Base-by-base conservation (phyloP, 495 filamentous ascomycete species). In the Massariosphaeria phaeospora region DNA sequence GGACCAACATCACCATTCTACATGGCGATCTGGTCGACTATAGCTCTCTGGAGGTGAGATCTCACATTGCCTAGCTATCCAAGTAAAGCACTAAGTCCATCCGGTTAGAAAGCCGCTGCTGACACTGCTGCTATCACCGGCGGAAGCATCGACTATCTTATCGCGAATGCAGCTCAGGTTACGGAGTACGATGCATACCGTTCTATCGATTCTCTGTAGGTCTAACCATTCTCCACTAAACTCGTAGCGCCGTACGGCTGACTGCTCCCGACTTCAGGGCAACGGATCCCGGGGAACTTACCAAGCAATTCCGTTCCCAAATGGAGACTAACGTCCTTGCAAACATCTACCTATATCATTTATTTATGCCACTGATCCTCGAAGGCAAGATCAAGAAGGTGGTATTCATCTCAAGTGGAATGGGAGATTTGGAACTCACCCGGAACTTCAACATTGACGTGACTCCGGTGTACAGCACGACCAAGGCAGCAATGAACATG, bases 321-420 rank as follows among this genome's bases (percentile, higher is more conserved):
- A 73, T 73, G 56, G 53, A 72, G 23, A 62, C 65, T 30, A 83
- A 80, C 54, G 60, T 70, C 24, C 20, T 76, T 47, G 76, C 72
- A 23, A 70, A 70, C 30, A 66, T 81, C 62, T 70, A 82, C 51
- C 65, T 77, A 1, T 73, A 76, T 61, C 76, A 78, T 62, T 46
- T 70, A n/a, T 82, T 79, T 65, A 26, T 79, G 2, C 77, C 79
- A 4, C 69, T 82, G 0, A 69, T 83, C 55, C 62, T 66, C 2
- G 67, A 69, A n/a, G 76, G 78, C 24, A 59, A 64, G 10, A 57
- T 23, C 23, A 83, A 81, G 63, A 84, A 84, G 53, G 70, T 81
- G 45, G 71, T 83, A 47, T 46, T 72, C 23, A 74, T 83, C 24
- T 75, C 77, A 9, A 72, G 61, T 10, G 80, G 76, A 24, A 23